These are phyloP conservation scores for Penicillium sp. DNA, from an alignment of 2,329 filamentous ascomycete species.

Conservation along the genomic window DNA sequence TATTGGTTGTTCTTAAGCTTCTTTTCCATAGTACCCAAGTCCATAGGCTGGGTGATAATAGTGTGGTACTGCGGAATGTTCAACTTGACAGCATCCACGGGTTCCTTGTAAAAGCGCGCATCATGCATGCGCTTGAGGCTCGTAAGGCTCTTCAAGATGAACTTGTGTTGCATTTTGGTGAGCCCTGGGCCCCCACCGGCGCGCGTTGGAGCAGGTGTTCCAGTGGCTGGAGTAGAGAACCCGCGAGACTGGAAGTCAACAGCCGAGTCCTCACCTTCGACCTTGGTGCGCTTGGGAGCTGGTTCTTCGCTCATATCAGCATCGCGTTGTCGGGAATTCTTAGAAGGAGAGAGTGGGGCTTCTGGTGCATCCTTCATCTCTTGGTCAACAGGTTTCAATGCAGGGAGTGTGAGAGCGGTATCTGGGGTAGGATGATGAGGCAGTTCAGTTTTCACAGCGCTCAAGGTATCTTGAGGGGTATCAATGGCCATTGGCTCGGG, in stretches of 20 bases:
- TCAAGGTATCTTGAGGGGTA: conserved; percentile 15
- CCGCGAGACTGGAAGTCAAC: conserved; percentile 49
- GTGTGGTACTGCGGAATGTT: conserved; percentile 71
- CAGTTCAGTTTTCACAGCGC: conserved; percentile 33
- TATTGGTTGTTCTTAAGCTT: conserved; percentile 74
- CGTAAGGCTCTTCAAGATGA: conserved; percentile 40
- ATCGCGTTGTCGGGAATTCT: conserved; percentile 73
- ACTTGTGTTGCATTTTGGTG: conserved; percentile 46
- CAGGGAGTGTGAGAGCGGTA: conserved; percentile 13
- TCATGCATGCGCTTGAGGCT: conserved; percentile 79
- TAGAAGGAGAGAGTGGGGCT: conserved; percentile 52
- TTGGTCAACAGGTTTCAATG: conserved; percentile 41
- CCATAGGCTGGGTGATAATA: conserved; percentile 75
- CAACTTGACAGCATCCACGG: conserved; percentile 75
- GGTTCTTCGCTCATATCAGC: conserved; percentile 65
- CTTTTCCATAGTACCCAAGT: conserved; percentile 77
- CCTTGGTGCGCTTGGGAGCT: conserved; percentile 76
- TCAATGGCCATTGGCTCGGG: conserved; percentile 24
- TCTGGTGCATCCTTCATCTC: conserved; percentile 58
- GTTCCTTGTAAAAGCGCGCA: conserved; percentile 70
- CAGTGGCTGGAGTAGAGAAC: conserved; percentile 40
- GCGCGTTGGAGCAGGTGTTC: conserved; percentile 14
- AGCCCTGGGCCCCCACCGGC: conserved; percentile 29
- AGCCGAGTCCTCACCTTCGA: conserved; percentile 55
- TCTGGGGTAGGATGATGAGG: conserved; percentile 36